Conservation (phyloP, 108 stramenopile species). For the Nitzschia putrida region DNA sequence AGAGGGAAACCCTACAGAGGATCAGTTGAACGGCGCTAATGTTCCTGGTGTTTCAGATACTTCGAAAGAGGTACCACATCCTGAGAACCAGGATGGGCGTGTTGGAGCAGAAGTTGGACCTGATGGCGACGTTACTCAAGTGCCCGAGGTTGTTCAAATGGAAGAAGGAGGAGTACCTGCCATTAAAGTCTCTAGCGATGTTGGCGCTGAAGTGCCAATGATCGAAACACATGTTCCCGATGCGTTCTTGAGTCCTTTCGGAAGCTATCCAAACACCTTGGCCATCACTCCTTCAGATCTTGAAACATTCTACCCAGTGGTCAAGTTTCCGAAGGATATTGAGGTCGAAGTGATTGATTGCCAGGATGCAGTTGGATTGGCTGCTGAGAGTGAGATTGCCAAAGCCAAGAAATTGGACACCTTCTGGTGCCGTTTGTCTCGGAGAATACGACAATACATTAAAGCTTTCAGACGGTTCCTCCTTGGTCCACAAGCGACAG, state of each 20-base stretch:
- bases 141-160: too few relatives aligned
- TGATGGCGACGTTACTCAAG: too few relatives aligned
- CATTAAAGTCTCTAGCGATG: too few relatives aligned
- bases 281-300: slow-evolving; percentile 55
- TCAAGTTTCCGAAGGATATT: slow-evolving; percentile 45
- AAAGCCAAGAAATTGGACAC: slow-evolving; percentile 10
- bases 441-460: background rate
- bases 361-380: slow-evolving; percentile 32
- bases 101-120: too few relatives aligned
- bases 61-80: too few relatives aligned
- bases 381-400: slow-evolving; percentile 33
- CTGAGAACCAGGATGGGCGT: too few relatives aligned
- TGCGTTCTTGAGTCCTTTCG: slow-evolving; percentile 39
- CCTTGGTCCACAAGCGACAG: slow-evolving; percentile 17
- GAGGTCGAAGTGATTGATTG: slow-evolving; percentile 17
- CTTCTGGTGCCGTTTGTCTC: slow-evolving; percentile 19
- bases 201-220: background rate
- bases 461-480: background rate
- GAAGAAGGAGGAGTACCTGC: too few relatives aligned
- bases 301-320: slow-evolving; percentile 65
- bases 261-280: slow-evolving; percentile 68
- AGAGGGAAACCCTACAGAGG: too few relatives aligned
- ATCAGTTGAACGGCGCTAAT: too few relatives aligned
- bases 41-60: too few relatives aligned
- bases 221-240: background rate